These are phyloP conservation scores for Phaseolus coccineus DNA, from an alignment of 331 rosid genomes.

Conservation along the genomic window DNA sequence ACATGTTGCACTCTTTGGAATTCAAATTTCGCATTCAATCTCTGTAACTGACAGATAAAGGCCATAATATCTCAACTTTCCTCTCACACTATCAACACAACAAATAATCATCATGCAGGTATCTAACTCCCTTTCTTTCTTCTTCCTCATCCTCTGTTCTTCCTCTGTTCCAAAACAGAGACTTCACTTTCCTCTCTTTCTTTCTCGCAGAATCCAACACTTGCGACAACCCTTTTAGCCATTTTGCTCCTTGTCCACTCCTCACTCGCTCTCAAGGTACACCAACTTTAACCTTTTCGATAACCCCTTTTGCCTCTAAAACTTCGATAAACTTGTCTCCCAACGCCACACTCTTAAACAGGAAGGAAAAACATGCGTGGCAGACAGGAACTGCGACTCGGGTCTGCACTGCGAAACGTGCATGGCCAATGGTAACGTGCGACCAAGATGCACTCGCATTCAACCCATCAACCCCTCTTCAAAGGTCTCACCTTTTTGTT, in stretches of 20 bases:
- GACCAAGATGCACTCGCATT: conserved; percentile 79
- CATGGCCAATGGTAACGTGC: conserved; percentile 62
- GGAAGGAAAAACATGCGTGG: conserved; percentile 68
- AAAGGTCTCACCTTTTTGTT: conserved; percentile 48
- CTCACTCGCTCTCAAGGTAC: conserved; percentile 72
- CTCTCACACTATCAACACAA: conserved; percentile 3
- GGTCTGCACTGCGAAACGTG: conserved; percentile 92
- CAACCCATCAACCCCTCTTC: conserved; percentile 73
- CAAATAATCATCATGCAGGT: conserved; percentile 49
- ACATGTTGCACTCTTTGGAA: conserved; percentile 8
- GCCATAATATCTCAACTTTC: conserved; percentile 14
- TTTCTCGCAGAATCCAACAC: conserved; percentile 49
- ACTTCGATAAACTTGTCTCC: neutral
- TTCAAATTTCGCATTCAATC: conserved; percentile 43
- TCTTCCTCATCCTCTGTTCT: conserved; percentile 42
- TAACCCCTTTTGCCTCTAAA: neutral
- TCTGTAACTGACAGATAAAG: conserved; percentile 27
- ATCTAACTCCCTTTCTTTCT: conserved; percentile 19
- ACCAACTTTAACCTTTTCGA: neutral
- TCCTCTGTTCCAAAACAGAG: conserved; percentile 35
- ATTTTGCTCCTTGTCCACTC: conserved; percentile 45
- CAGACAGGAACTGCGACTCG: conserved; percentile 60
- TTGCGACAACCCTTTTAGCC: conserved; percentile 40
- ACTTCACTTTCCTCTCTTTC: conserved; percentile 21
- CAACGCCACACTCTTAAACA: conserved; percentile 31